A percentile compares a stretch with the other conserved stretches of the same genome.
phyloP scores from a whole-genome alignment of 1,284 basidiomycete species.

The Moesziomyces antarcticus region DNA sequence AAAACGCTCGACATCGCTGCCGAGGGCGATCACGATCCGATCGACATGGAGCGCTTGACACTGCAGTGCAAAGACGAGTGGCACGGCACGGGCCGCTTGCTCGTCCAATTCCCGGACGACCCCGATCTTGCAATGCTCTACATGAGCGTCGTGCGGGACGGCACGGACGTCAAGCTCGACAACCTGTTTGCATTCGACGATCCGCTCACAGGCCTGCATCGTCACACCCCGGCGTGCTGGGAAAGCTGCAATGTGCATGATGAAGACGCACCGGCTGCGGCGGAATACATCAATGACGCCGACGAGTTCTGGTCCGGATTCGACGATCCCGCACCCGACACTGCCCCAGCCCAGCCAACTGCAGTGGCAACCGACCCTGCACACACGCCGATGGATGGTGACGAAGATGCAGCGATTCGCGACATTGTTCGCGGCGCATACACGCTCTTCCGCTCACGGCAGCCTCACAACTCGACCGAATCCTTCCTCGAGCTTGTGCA shows the following conservation, averaged over 20 bases:
- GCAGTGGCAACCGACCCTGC: too few relatives aligned
- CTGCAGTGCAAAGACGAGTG: constrained; percentile 12
- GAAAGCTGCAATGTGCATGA: not conserved
- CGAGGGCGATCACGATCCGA: constrained; percentile 10
- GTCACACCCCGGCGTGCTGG: constrained; percentile 1
- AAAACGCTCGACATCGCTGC: not conserved
- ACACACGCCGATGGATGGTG: too few relatives aligned
- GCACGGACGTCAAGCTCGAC: constrained; percentile 13
- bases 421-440: constrained; percentile 33
- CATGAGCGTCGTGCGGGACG: constrained; percentile 3
- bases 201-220: constrained; percentile 1
- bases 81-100: constrained; percentile 2
- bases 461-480: not conserved
- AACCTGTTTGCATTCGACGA: constrained; percentile 16
- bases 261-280: constrained; percentile 4
- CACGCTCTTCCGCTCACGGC: constrained; percentile 11
- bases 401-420: constrained; percentile 18
- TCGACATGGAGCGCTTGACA: constrained; percentile 2
- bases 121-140: not conserved
- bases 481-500: constrained; percentile 18
- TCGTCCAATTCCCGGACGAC: constrained; percentile 4
- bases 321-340: constrained; percentile 8
- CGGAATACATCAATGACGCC: constrained; percentile 43
- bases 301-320: constrained; percentile 48
- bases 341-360: not conserved